Evolutionary conservation across 306 rosid genomes (phyloP).

Genomic region (Glycine latifolia): DNA sequence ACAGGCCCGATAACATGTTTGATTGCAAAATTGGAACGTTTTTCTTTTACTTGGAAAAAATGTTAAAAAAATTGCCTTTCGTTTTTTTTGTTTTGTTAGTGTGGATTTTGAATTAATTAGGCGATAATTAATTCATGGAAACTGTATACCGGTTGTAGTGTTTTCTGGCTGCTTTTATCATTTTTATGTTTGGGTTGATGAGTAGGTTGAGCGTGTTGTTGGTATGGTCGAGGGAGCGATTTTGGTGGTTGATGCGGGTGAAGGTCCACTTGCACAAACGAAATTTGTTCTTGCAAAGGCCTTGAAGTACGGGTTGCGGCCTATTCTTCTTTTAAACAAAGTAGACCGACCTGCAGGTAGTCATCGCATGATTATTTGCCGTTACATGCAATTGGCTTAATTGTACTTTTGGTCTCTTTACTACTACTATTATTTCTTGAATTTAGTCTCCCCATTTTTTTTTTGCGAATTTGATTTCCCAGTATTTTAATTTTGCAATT

Average conservation of each 20-base stretch:
- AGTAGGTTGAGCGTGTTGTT: constrained; percentile 93
- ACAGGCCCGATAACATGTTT: background rate
- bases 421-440: background rate
- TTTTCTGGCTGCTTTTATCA: constrained; percentile 25
- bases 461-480: background rate
- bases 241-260: constrained; percentile 98
- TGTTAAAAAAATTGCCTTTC: background rate
- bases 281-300: constrained; percentile 98
- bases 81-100: background rate
- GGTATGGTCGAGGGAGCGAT: constrained; percentile 98
- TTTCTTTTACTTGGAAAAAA: background rate
- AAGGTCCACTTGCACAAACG: constrained; percentile 97
- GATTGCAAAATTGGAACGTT: background rate
- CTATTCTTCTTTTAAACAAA: constrained; percentile 96
- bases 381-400: background rate
- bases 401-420: background rate
- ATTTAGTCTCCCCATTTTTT: background rate
- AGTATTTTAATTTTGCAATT: background rate
- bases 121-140: background rate
- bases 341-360: constrained; percentile 95
- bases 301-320: constrained; percentile 88
- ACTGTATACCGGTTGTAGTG: background rate
- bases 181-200: constrained; percentile 40
- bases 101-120: background rate
- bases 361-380: constrained; percentile 23